Evolutionary conservation across 441 rosid species (phyloP).

Genomic region (Populus hybrid): DNA sequence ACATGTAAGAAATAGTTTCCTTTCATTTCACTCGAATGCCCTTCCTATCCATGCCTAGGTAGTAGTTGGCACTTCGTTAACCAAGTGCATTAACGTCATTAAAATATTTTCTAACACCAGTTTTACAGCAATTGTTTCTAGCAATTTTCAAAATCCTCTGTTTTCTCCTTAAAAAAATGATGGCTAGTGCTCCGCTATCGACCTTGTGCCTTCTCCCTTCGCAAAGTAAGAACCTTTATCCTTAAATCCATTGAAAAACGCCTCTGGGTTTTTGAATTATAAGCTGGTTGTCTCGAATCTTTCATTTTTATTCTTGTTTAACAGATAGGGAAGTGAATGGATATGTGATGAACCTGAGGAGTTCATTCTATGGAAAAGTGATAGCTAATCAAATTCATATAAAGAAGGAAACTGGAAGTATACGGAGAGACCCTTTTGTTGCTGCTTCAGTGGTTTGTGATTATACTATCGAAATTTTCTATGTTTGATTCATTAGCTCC

Average conservation of each 20-base stretch:
- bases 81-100: constrained; percentile 19
- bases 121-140: not conserved
- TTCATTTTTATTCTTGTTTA: not conserved
- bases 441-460: constrained; percentile 42
- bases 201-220: constrained; percentile 36
- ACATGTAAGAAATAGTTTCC: not conserved
- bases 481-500: not conserved
- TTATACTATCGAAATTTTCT: not conserved
- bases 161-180: constrained; percentile 20
- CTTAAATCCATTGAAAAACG: not conserved
- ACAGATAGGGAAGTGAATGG: constrained; percentile 40
- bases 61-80: not conserved
- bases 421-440: constrained; percentile 19
- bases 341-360: constrained; percentile 27
- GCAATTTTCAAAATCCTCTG: not conserved
- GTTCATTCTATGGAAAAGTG: constrained; percentile 34
- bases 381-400: constrained; percentile 14
- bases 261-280: not conserved
- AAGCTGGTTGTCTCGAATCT: not conserved
- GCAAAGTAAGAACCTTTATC: constrained; percentile 31
- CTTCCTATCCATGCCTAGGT: not conserved
- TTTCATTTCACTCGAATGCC: not conserved
- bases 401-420: constrained; percentile 23
- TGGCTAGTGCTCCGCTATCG: constrained; percentile 46
- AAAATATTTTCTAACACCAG: constrained; percentile 9